Conservation (phyloP, 1,284 basidiomycete genomes). For the Bjerkandera adusta region DNA sequence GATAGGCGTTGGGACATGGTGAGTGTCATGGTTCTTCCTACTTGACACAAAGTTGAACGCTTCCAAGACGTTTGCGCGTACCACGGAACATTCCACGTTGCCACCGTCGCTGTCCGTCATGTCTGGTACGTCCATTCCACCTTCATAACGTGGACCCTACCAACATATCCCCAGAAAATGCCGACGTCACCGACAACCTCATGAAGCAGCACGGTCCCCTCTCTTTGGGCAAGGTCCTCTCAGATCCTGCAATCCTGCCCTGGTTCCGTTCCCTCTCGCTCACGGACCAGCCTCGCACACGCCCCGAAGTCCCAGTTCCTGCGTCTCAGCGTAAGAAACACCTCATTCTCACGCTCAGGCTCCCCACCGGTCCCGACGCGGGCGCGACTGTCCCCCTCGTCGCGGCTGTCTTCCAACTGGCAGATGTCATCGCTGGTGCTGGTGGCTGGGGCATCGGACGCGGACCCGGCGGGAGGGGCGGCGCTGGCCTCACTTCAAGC, state of each 20-base stretch:
- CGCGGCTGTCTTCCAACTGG: slow-evolving; percentile 66
- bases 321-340: slow-evolving; percentile 60
- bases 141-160: slow-evolving; percentile 11
- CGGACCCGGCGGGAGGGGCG: slow-evolving; percentile 34
- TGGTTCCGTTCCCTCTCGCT: slow-evolving; percentile 82
- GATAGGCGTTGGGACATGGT: slow-evolving; percentile 85
- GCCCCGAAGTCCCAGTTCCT: slow-evolving; percentile 53
- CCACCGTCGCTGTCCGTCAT: slow-evolving; percentile 65
- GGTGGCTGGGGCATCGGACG: slow-evolving; percentile 20
- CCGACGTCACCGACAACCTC: slow-evolving; percentile 77
- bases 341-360: slow-evolving; percentile 63
- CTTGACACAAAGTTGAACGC: not conserved
- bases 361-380: slow-evolving; percentile 51
- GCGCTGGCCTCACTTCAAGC: slow-evolving; percentile 25
- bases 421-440: slow-evolving; percentile 59
- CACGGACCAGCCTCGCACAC: slow-evolving; percentile 78
- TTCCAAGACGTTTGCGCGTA: slow-evolving; percentile 75
- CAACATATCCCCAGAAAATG: slow-evolving; percentile 51
- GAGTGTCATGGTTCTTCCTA: slow-evolving; percentile 28
- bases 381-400: slow-evolving; percentile 60
- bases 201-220: slow-evolving; percentile 61
- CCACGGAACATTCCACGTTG: slow-evolving; percentile 62
- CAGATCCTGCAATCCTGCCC: slow-evolving; percentile 62
- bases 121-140: slow-evolving; percentile 57
- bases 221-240: slow-evolving; percentile 56